Evolutionary conservation across 2,329 filamentous ascomycete species (phyloP), one percentile per base, ranked within the genome.

Genomic region (Arthroderma sp.): DNA sequence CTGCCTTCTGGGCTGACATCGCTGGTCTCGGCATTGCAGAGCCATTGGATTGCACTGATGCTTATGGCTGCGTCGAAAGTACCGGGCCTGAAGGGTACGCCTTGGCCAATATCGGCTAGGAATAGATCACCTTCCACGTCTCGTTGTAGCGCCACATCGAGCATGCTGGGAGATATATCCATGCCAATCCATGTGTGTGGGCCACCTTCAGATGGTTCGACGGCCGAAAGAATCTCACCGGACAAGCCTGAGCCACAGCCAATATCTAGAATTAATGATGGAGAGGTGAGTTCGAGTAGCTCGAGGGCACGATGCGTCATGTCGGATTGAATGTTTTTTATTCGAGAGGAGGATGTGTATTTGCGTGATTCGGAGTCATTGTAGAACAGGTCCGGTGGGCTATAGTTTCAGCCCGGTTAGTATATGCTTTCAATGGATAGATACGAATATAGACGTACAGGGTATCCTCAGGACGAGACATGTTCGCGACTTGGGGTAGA

Each of bases 141-240:
- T 49, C 91, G 78, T 71, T 96, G 89, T 0, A 98, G 78, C 1
- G 93, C 93, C 47, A 96, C 82, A 63, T 93, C 90, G n/a, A 98
- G 79, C 93, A 98, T 98, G n/a, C 86, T 89, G 0, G 88, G 85
- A 3, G 87, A 89, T 23, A 98, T 85, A 69, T 98, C 93, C 86
- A 97, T 91, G 59, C 93, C 93, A n/a, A 97, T 78, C 93, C 93
- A 98, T 0, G 85, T 84, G 74, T 98, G 93, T 2, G 90, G 89
- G 0, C 90, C 90, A 56, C 87, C 87, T 59, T 89, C 84, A 9
- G 84, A 80, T 1, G 81, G 77, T 0, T 79, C 72, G 0, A 86
- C 75, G n/a, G 83, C 77, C 11, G 88, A 90, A 49, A 98, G 81
- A 59, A 97, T 96, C 71, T 96, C 91, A 68, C 93, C 93, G 0